Evolutionary conservation across 148 eudicot species (phyloP), one percentile per base, ranked within the genome.

Genomic region (Fagopyrum tataricum): DNA sequence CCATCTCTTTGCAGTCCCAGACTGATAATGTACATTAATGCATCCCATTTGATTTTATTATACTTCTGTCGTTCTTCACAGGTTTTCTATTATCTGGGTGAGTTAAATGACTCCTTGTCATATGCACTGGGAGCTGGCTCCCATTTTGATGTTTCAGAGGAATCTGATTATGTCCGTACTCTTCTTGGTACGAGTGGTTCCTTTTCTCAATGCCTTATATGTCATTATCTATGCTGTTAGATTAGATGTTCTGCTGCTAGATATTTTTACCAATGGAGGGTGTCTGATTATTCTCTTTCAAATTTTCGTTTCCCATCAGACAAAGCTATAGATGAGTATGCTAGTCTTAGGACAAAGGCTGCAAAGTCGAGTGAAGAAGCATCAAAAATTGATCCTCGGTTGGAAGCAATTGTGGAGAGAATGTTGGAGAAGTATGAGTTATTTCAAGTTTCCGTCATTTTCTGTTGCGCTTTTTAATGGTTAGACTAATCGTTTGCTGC

Each of bases 81-180:
- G 98, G 93, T 91, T 73, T 91, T 91, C 74, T 94, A 89, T 82
- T 87, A 82, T 79, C 76, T 94, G 88, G 88, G 90, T 75, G 97
- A 95, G 81, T 85, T 86, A 26, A 86, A 88, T 86, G 99, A 95
- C 77, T 86, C 99, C n/a, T 82, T 95, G 69, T 81, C 93, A n/a
- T 95, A 91, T 88, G 99, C 96, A 64, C 89, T 95, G 26, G 97
- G 99, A 78, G 96, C 99, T 79, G 99, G 97, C 55, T 72, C 92
- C 44, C 81, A 83, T 12, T 95, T 95, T 84, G 96, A 95, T 84
- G 96, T 95, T 73, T 82, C 96, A n/a, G 98, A 90, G 88, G 97
- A 91, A 71, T 88, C 97, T 49, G 98, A 95, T 79, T 94, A 94
- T 76, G 91, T 95, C 59, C 87, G 90, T 67, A 91, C 98, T 59